Percentiles rank a stretch among this genome's conserved stretches.
Conservation (phyloP, 2,329 filamentous ascomycete genomes). For the Talaromyces pinophilus region DNA sequence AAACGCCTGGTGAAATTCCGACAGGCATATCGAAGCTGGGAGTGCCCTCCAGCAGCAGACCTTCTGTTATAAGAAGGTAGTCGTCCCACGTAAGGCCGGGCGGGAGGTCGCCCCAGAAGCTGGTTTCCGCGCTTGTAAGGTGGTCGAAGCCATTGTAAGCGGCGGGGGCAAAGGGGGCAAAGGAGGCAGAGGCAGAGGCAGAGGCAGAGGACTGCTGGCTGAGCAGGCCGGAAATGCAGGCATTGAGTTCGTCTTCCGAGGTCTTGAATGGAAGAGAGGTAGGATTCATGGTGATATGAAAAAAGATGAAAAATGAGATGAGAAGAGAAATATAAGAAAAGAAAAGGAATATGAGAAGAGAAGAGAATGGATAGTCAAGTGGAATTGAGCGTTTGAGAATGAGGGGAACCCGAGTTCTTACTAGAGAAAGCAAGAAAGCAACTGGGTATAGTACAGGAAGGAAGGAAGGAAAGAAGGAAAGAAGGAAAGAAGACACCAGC, state of each 20-base stretch:
- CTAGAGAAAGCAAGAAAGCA: background rate
- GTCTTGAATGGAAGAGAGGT: background rate
- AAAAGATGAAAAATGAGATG: background rate
- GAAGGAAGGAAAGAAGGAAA: background rate
- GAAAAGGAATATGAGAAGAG: background rate
- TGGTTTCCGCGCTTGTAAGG: background rate
- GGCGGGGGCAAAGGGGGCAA: background rate
- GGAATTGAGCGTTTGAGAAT: background rate
- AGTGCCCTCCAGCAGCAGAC: background rate
- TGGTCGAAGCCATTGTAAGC: background rate
- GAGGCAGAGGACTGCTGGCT: background rate
- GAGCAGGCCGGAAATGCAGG: background rate
- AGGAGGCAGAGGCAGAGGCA: too few species aligned
- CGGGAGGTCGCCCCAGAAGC: background rate
- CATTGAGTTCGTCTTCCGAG: background rate
- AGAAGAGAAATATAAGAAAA: background rate
- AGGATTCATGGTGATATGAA: background rate
- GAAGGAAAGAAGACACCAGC: background rate
- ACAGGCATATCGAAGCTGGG: background rate
- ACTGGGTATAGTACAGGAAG: constrained; percentile 1
- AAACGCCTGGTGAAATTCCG: too few species aligned
- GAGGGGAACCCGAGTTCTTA: background rate
- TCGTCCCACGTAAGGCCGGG: background rate
- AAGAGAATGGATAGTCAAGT: background rate
- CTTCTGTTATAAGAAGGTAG: background rate